Base-by-base conservation (phyloP, 345 rosid species). In the Bruguiera parviflora region DNA sequence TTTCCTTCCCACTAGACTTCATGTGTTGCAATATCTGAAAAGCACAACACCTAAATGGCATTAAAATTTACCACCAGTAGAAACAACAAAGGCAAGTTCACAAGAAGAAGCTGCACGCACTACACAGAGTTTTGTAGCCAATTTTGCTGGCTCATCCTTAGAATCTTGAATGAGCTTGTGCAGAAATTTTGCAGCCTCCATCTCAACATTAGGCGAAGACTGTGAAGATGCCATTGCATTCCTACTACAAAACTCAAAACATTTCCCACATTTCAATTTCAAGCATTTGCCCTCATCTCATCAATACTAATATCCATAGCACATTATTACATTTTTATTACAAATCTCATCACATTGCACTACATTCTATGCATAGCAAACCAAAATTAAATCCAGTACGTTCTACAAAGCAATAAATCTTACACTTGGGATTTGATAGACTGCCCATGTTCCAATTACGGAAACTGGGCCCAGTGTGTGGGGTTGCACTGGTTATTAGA, bases 81-180 rank as follows among this genome's bases (percentile, higher is more conserved):
- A 61, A 58, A 73, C 22, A 53, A 47, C 10, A 57, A 56, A 65
- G 8, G 71, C 16, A 9, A 65, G 35, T 53, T 20, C 63, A 52
- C 19, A 21, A 51, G 27, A 37, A 6, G 69, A 80, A 64, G 70
- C 11, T 29, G 49, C 49, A 64, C 88, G 25, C 64, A 92, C 99
- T 83, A 92, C 99, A 52, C 79, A 87, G 67, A 95, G 98, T 70
- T 95, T 95, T n/a, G 92, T 86, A 51, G 99, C 99, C 73, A 95
- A 78, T 81, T 92, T 92, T 1, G 82, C 82, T 11, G 99, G 99
- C 83, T 95, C 99, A 65, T 95, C 99, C 77, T 82, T 92, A 18
- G 99, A 95, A 71, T 95, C 98, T 73, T 90, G 98, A 74, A 95
- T 95, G 66, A 92, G 99, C 75, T 95, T 92, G 75, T 95, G 99